These are phyloP conservation scores for Neoboletus subvelutipes DNA, from an alignment of 768 basidiomycete genomes.

Conservation along the genomic window DNA sequence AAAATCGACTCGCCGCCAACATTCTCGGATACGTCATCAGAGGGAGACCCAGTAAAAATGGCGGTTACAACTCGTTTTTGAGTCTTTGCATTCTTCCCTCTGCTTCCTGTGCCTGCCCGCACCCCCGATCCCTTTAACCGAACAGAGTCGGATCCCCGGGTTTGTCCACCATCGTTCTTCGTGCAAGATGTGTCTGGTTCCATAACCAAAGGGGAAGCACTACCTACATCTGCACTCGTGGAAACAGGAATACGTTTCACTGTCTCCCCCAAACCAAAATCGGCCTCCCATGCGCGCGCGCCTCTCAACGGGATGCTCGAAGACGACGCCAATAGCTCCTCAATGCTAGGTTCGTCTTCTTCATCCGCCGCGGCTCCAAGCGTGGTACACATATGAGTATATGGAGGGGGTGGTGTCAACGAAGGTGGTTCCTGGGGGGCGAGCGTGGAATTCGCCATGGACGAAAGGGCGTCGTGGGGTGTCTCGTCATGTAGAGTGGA, in stretches of 20 bases:
- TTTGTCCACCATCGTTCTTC: background rate
- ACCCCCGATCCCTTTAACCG: background rate
- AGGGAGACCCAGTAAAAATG: constrained; percentile 26
- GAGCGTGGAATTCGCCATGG: background rate
- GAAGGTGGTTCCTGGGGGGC: constrained; percentile 1
- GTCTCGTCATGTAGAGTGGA: background rate
- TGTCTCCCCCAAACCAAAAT: constrained; percentile 30
- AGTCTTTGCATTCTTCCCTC: constrained; percentile 4
- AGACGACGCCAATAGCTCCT: constrained; percentile 29
- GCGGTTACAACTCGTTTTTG: constrained; percentile 30
- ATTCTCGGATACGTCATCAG: background rate
- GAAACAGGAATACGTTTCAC: constrained; percentile 27
- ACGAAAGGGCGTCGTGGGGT: background rate
- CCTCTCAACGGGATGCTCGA: constrained; percentile 21
- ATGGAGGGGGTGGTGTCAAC: constrained; percentile 18
- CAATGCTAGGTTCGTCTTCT: constrained; percentile 29
- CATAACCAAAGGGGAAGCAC: background rate
- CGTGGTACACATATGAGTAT: background rate
- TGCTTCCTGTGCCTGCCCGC: constrained; percentile 9
- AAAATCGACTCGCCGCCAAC: background rate
- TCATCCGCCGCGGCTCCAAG: background rate
- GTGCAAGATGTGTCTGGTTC: background rate
- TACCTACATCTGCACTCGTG: background rate
- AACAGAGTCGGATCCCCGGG: background rate
- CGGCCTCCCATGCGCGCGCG: constrained; percentile 34